A percentile compares a stretch with the other conserved stretches of the same genome.
Conservation (phyloP, 495 filamentous ascomycete species). For the Penicillium paxilli region DNA sequence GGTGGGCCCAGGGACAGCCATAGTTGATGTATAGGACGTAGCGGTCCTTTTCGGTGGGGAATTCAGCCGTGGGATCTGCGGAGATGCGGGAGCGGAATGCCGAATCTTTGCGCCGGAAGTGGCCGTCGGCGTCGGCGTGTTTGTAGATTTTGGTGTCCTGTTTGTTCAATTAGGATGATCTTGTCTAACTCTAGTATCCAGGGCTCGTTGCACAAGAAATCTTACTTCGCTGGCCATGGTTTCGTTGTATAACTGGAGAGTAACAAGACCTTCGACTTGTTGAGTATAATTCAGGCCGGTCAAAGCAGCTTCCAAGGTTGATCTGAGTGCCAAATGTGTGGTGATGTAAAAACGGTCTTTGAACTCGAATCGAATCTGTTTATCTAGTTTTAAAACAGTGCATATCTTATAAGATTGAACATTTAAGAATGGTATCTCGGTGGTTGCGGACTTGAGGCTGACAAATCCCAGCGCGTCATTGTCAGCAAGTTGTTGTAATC, state of each 20-base stretch:
- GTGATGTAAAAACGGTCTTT: too few species aligned
- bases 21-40: constrained; percentile 78
- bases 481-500: neutral
- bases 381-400: too few species aligned
- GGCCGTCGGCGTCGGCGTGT: constrained; percentile 47
- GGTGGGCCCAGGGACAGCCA: constrained; percentile 84
- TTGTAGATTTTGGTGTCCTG: constrained; percentile 29
- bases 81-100: constrained; percentile 53
- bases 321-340: too few species aligned
- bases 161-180: neutral
- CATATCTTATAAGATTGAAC: neutral
- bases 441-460: constrained; percentile 5
- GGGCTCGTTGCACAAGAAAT: too few species aligned
- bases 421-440: neutral
- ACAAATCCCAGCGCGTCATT: constrained; percentile 13
- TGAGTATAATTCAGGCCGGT: too few species aligned
- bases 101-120: constrained; percentile 50
- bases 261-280: too few species aligned
- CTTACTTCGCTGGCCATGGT: constrained; percentile 12
- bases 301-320: too few species aligned
- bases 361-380: too few species aligned
- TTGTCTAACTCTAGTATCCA: too few species aligned
- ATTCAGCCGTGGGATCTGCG: constrained; percentile 54
- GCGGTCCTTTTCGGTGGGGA: constrained; percentile 70
- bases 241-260: neutral